These are phyloP conservation scores for Leishmania braziliensis DNA, from an alignment of 208 protist species.

Conservation along the genomic window DNA sequence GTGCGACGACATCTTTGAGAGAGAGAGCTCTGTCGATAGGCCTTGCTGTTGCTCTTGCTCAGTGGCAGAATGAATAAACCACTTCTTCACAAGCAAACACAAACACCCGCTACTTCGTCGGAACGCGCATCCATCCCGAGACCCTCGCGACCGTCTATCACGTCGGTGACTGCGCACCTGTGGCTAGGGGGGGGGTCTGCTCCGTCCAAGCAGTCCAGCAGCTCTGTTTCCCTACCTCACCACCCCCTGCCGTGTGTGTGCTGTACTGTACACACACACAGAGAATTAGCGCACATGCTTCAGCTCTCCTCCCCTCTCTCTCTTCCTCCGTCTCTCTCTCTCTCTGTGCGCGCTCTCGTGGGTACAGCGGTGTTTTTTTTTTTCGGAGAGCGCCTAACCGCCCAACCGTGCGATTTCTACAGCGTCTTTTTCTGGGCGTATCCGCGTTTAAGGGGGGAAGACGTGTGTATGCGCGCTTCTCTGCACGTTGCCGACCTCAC, in stretches of 20 bases:
- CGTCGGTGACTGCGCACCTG: background rate
- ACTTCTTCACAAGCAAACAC: too few species aligned
- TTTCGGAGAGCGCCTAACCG: background rate
- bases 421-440: background rate
- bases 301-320: background rate
- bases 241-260: background rate
- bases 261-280: background rate
- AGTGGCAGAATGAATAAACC: background rate
- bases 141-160: background rate
- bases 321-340: background rate
- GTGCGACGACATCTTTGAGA: background rate
- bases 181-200: background rate
- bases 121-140: too few species aligned
- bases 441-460: background rate
- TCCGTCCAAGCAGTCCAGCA: background rate
- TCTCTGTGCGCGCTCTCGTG: background rate
- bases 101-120: too few species aligned
- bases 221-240: background rate
- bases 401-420: background rate
- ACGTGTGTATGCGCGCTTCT: background rate
- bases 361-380: background rate
- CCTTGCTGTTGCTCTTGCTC: background rate
- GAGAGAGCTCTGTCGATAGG: background rate
- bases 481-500: slow-evolving; percentile 10
- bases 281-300: background rate